phyloP scores from a whole-genome alignment of 371 early-diverging fungal genomes.

The Rhizopus stolonifer region DNA sequence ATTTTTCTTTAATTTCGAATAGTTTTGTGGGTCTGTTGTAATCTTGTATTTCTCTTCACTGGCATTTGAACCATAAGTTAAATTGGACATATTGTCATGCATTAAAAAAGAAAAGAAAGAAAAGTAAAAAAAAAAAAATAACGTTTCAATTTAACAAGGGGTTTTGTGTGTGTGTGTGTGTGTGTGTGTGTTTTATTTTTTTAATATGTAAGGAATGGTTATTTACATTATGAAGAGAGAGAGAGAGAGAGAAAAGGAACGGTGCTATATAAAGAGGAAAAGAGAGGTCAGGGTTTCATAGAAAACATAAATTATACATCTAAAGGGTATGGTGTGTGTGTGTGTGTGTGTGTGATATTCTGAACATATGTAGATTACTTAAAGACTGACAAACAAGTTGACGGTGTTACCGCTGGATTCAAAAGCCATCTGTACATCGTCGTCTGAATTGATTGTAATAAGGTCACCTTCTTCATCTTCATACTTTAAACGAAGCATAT shows the following conservation, averaged over 20 bases:
- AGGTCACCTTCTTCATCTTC: slow-evolving; percentile 91
- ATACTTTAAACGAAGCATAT: slow-evolving; percentile 75
- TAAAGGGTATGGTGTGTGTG: background rate
- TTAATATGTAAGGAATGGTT: too few relatives aligned
- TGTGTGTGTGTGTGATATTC: background rate
- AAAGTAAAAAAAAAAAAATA: too few relatives aligned
- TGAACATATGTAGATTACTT: slow-evolving; percentile 6
- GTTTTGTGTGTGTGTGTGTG: background rate
- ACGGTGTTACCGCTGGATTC: slow-evolving; percentile 60
- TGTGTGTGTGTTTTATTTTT: background rate
- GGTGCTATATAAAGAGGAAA: too few relatives aligned
- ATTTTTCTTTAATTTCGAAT: slow-evolving; percentile 22
- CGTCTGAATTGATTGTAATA: slow-evolving; percentile 84
- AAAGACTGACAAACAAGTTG: slow-evolving; percentile 43
- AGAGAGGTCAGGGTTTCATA: background rate
- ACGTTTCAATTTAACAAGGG: too few relatives aligned
- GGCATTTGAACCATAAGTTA: background rate
- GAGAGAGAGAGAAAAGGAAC: background rate
- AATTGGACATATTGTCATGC: too few relatives aligned
- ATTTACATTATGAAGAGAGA: too few relatives aligned
- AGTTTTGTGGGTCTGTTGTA: slow-evolving; percentile 13
- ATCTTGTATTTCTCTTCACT: slow-evolving; percentile 1
- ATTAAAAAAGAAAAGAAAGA: too few relatives aligned
- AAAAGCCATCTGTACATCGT: slow-evolving; percentile 92
- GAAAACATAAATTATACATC: too few relatives aligned